Percentiles rank a stretch among this genome's conserved stretches.
Evolutionary conservation across 2,329 filamentous ascomycete genomes (phyloP).

Genomic region (Tympanopsis confertula): DNA sequence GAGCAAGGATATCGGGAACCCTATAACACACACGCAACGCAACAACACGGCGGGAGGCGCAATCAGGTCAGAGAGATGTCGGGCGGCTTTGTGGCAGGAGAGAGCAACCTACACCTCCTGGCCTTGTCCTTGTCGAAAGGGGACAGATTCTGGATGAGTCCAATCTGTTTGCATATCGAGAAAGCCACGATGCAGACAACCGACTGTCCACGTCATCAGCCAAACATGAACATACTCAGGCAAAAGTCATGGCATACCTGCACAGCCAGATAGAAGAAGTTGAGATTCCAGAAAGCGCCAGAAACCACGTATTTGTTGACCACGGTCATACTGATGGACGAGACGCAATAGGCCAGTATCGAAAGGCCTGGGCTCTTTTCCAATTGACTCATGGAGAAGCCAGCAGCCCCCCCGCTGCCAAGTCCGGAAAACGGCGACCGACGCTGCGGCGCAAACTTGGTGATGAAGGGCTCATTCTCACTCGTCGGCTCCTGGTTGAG

Average conservation of each 20-base stretch:
- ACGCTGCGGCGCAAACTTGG: slow-evolving; percentile 25
- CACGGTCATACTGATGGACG: slow-evolving; percentile 99
- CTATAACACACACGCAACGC: slow-evolving; percentile 29
- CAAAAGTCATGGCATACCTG: slow-evolving; percentile 64
- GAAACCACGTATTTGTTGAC: slow-evolving; percentile 98
- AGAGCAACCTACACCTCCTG: slow-evolving; percentile 63
- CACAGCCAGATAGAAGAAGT: slow-evolving; percentile 84
- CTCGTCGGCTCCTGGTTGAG: slow-evolving; percentile 27
- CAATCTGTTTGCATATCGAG: slow-evolving; percentile 66
- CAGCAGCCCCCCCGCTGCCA: slow-evolving; percentile 21
- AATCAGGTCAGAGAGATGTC: neutral
- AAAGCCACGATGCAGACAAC: slow-evolving; percentile 82
- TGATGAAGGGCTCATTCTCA: slow-evolving; percentile 39
- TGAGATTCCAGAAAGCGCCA: slow-evolving; percentile 82
- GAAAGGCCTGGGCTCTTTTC: slow-evolving; percentile 70
- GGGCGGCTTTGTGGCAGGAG: slow-evolving; percentile 1
- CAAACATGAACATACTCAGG: neutral
- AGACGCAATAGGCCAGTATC: slow-evolving; percentile 80
- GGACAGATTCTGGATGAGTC: slow-evolving; percentile 72
- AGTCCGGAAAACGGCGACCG: slow-evolving; percentile 16
- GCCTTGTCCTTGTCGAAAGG: slow-evolving; percentile 79
- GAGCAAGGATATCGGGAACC: slow-evolving; percentile 92
- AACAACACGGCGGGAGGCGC: neutral
- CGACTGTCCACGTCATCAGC: slow-evolving; percentile 42
- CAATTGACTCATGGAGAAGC: slow-evolving; percentile 32